Evolutionary conservation across 331 rosid genomes (phyloP).

Genomic region (Malus hybrid): DNA sequence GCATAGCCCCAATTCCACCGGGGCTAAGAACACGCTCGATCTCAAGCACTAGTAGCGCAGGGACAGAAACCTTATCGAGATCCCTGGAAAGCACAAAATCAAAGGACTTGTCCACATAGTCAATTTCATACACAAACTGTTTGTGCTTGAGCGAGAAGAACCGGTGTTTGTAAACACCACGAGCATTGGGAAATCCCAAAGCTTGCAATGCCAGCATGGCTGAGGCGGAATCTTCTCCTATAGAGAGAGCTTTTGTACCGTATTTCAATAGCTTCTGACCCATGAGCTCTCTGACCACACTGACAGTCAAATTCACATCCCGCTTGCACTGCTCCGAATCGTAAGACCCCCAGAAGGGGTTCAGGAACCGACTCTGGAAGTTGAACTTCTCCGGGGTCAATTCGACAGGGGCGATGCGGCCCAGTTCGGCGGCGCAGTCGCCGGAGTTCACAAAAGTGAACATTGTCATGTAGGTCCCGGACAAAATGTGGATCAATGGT

Average conservation of each 20-base stretch:
- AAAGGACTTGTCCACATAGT: constrained; percentile 51
- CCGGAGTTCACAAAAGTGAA: constrained; percentile 25
- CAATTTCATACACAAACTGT: constrained; percentile 39
- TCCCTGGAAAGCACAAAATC: constrained; percentile 73
- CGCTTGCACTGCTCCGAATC: constrained; percentile 34
- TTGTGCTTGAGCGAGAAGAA: constrained; percentile 57
- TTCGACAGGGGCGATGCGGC: neutral
- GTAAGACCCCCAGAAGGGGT: constrained; percentile 46
- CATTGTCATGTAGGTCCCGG: constrained; percentile 29
- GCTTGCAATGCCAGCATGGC: constrained; percentile 53
- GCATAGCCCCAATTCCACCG: constrained; percentile 80
- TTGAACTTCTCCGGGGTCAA: constrained; percentile 25
- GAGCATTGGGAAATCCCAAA: constrained; percentile 56
- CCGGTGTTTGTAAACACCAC: constrained; percentile 33
- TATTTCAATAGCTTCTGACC: constrained; percentile 33
- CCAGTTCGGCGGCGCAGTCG: constrained; percentile 29
- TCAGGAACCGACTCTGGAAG: constrained; percentile 36
- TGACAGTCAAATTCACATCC: constrained; percentile 44
- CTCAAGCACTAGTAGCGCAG: constrained; percentile 77
- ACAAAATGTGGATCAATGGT: constrained; percentile 38
- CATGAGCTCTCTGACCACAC: constrained; percentile 57
- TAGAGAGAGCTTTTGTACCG: constrained; percentile 59
- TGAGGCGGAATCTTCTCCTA: constrained; percentile 63
- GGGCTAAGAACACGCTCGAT: constrained; percentile 90
- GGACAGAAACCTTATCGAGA: constrained; percentile 56